phyloP scores from a whole-genome alignment of 768 basidiomycete genomes.

The Auricularia heimuer region DNA sequence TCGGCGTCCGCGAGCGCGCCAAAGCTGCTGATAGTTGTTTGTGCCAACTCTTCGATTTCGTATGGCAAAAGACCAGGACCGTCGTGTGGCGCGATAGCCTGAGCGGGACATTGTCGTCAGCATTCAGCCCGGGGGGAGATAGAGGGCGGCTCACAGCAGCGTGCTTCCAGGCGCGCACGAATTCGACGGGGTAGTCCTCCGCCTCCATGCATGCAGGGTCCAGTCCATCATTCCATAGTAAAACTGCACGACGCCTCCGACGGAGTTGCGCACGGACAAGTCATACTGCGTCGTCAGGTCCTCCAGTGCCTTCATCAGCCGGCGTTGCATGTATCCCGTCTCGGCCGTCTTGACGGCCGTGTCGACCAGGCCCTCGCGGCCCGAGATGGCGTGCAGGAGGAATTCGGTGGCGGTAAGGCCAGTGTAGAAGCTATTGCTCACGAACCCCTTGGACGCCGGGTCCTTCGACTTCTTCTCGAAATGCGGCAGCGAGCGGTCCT shows the following conservation, averaged over 20 bases:
- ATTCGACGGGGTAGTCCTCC: slow-evolving; percentile 88
- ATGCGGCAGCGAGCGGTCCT: slow-evolving; percentile 97
- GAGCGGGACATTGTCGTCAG: slow-evolving; percentile 1
- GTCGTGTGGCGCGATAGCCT: slow-evolving; percentile 55
- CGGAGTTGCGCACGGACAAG: slow-evolving; percentile 87
- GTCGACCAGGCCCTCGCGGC: slow-evolving; percentile 96
- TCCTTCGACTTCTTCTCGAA: slow-evolving; percentile 95
- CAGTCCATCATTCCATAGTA: slow-evolving; percentile 89
- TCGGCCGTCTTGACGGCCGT: slow-evolving; percentile 99
- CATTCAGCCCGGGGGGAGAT: neutral
- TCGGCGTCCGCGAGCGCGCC: slow-evolving; percentile 66
- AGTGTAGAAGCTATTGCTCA: slow-evolving; percentile 92
- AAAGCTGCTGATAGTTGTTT: slow-evolving; percentile 45
- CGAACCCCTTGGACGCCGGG: slow-evolving; percentile 96
- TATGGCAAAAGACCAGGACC: slow-evolving; percentile 72
- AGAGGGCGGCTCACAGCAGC: slow-evolving; percentile 44
- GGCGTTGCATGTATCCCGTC: slow-evolving; percentile 98
- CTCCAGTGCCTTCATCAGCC: slow-evolving; percentile 97
- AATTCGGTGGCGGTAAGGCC: slow-evolving; percentile 92
- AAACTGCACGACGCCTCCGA: slow-evolving; percentile 94
- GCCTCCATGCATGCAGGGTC: slow-evolving; percentile 96
- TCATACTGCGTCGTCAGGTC: slow-evolving; percentile 96
- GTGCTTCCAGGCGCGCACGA: slow-evolving; percentile 78
- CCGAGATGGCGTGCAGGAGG: slow-evolving; percentile 97
- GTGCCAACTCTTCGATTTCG: slow-evolving; percentile 68